A percentile compares a stretch with the other conserved stretches of the same genome.
phyloP scores from a whole-genome alignment of 1,284 basidiomycete genomes.

The Xerocomus nothofagi region DNA sequence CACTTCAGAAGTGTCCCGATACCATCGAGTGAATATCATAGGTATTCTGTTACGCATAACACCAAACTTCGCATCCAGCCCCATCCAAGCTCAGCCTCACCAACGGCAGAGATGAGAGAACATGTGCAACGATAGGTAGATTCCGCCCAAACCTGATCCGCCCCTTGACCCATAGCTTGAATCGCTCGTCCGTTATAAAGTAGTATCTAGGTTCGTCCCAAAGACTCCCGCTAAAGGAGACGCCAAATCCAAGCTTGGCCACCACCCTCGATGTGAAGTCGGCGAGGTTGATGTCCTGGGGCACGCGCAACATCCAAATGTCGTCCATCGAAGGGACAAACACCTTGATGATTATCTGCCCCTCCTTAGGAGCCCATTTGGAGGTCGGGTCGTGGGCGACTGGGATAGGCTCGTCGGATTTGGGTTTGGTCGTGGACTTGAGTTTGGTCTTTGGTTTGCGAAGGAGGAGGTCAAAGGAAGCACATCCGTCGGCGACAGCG shows the following conservation, averaged over 20 bases:
- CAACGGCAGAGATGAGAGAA: conserved; percentile 16
- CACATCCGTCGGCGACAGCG: conserved; percentile 17
- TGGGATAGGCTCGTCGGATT: not conserved
- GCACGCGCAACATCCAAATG: conserved; percentile 41
- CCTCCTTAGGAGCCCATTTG: conserved; percentile 37
- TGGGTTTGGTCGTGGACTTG: not conserved
- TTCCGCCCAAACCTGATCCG: conserved; percentile 33
- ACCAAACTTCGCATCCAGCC: conserved; percentile 28
- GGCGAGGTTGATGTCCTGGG: conserved; percentile 32
- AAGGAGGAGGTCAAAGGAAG: conserved; percentile 20
- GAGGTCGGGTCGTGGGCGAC: conserved; percentile 2
- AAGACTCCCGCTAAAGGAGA: conserved; percentile 35
- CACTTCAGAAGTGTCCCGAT: not conserved
- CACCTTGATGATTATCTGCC: conserved; percentile 42
- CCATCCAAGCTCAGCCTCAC: conserved; percentile 15
- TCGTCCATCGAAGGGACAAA: conserved; percentile 41
- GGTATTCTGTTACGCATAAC: conserved; percentile 13
- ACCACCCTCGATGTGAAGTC: conserved; percentile 36
- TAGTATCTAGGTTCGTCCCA: conserved; percentile 35
- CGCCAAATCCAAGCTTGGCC: conserved; percentile 38
- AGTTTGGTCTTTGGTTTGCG: conserved; percentile 17
- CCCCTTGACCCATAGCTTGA: conserved; percentile 25
- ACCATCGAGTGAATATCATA: not conserved
- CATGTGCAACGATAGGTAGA: conserved; percentile 32
- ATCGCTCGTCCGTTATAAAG: conserved; percentile 27